These are phyloP conservation scores for Sextonia rubra DNA, from an alignment of 164 flowering plant genomes.

Conservation along the genomic window DNA sequence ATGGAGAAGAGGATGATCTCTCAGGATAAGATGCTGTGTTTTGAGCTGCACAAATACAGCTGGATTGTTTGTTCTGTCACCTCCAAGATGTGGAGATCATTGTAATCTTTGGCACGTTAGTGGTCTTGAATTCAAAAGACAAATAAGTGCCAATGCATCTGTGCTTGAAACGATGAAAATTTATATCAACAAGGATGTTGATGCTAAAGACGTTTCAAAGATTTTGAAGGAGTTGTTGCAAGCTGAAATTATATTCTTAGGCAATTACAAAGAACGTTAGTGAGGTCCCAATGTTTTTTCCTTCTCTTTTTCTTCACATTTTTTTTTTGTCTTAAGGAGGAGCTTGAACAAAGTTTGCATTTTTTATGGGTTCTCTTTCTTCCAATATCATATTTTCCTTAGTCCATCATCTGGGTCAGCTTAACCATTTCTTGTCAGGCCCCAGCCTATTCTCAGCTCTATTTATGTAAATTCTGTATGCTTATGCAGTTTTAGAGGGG, in stretches of 20 bases:
- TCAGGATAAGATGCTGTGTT: conserved; percentile 1
- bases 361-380: too few species aligned
- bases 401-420: too few species aligned
- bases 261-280: too few species aligned
- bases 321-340: too few species aligned
- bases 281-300: too few species aligned
- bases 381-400: too few species aligned
- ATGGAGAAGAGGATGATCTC: conserved; percentile 23
- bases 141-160: conserved; percentile 44
- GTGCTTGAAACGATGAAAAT: conserved; percentile 49
- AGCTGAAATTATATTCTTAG: conserved; percentile 14
- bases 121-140: conserved; percentile 41
- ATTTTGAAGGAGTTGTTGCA: conserved; percentile 40
- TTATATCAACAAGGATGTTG: conserved; percentile 24
- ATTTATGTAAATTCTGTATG: too few species aligned
- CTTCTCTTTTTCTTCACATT: too few species aligned
- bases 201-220: conserved; percentile 19
- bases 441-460: too few species aligned
- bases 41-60: conserved; percentile 20
- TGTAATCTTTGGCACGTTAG: conserved; percentile 28
- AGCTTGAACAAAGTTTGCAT: too few species aligned
- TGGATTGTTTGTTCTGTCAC: conserved; percentile 23
- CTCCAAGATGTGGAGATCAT: conserved; percentile 32
- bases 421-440: too few species aligned
- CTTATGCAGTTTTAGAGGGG: too few species aligned